phyloP scores from a whole-genome alignment of 2,329 filamentous ascomycete species.

The Aspergillus ustus region DNA sequence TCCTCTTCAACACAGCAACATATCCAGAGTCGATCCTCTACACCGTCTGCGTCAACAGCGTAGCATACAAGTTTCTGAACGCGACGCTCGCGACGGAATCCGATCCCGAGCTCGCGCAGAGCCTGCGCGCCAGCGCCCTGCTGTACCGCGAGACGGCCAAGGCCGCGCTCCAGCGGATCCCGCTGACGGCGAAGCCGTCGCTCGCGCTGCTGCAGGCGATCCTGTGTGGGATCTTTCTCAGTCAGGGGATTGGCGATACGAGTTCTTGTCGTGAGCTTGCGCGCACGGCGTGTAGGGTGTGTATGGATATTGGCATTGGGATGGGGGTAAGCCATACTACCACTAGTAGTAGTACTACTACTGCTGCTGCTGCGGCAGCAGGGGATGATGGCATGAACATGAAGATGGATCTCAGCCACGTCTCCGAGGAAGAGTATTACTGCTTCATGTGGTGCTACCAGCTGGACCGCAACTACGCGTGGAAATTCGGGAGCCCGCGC shows the following conservation, averaged over 20 bases:
- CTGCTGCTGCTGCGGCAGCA: no score
- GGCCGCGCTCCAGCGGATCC: constrained; percentile 23
- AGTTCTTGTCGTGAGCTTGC: constrained; percentile 24
- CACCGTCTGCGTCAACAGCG: constrained; percentile 26
- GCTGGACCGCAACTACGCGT: constrained; percentile 29
- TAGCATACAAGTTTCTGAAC: constrained; percentile 29
- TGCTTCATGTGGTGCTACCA: constrained; percentile 32
- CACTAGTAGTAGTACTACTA: no score
- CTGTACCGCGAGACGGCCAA: constrained; percentile 21
- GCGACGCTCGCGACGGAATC: constrained; percentile 14
- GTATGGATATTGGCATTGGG: constrained; percentile 20
- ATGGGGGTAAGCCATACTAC: no score
- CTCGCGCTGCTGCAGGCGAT: constrained; percentile 23
- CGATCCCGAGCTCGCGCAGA: constrained; percentile 13
- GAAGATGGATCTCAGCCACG: neutral
- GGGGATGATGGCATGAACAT: constrained; percentile 6
- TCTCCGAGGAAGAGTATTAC: constrained; percentile 26
- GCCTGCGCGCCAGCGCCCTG: constrained; percentile 13
- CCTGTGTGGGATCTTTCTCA: constrained; percentile 25
- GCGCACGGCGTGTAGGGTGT: constrained; percentile 25
- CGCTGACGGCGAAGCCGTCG: constrained; percentile 19
- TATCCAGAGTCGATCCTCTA: constrained; percentile 18
- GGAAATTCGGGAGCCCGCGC: constrained; percentile 21
- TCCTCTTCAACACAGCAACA: constrained; percentile 18
- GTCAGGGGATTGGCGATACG: constrained; percentile 28